Evolutionary conservation across 306 rosid genomes (phyloP).

Genomic region (Cucumis cinereus): DNA sequence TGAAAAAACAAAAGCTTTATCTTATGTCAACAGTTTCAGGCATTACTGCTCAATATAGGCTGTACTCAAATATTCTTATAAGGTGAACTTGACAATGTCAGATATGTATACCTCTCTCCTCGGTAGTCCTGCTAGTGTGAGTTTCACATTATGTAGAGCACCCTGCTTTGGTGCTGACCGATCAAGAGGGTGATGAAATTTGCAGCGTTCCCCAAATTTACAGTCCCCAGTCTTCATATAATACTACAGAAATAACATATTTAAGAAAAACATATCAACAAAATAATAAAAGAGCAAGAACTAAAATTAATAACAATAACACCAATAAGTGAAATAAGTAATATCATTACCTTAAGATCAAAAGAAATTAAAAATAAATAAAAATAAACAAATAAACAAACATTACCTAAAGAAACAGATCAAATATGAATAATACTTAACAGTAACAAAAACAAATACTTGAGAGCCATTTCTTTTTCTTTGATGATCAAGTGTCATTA

Average conservation of each 20-base stretch:
- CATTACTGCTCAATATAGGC: not conserved
- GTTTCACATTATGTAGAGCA: slow-evolving; percentile 38
- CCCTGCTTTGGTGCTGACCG: slow-evolving; percentile 51
- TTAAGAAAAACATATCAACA: not conserved
- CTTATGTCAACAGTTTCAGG: not conserved
- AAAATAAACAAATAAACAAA: too few species aligned
- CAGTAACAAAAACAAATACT: not conserved
- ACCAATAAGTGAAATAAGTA: not conserved
- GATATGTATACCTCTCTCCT: slow-evolving; percentile 72
- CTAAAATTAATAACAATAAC: not conserved
- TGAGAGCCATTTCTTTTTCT: not conserved
- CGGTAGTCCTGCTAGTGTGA: slow-evolving; percentile 88
- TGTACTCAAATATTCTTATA: not conserved
- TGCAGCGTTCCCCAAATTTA: slow-evolving; percentile 77
- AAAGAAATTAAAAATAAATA: too few species aligned
- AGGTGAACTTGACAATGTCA: not conserved
- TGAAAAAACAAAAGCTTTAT: not conserved
- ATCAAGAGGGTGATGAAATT: slow-evolving; percentile 78
- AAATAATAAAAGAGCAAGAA: not conserved
- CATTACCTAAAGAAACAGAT: not conserved
- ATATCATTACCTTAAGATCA: not conserved
- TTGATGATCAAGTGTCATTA: not conserved
- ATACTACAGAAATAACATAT: slow-evolving; percentile 27
- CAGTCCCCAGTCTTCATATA: slow-evolving; percentile 95
- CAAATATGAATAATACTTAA: not conserved